Evolutionary conservation across 106 monocot species (phyloP), one percentile per base, ranked within the genome.

Genomic region (Allium cepa): DNA sequence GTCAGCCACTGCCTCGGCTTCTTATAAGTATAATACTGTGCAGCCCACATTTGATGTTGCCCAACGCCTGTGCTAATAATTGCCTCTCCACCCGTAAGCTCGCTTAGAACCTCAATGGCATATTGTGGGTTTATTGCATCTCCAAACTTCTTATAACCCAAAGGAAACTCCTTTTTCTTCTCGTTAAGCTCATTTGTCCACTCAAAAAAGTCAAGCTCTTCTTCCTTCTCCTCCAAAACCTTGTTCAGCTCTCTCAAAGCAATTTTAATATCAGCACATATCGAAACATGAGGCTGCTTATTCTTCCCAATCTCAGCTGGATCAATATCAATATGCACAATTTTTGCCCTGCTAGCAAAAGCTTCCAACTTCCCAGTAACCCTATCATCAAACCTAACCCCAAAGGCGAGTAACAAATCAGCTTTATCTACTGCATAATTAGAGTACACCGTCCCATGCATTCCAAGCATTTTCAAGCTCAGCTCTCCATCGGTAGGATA

Each of bases 31-130:
- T 88, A 91, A 69, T 83, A 95, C 56, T 95, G 90, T 9, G 94
- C 91, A 5, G 94, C 83, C 94, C 94, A 95, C 94, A 95, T 96
- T 62, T 91, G 95, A 49, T 91, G 91, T 73, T 96, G 95, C 47
- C 95, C 95, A n/a, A 91, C 95, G 15, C 95, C 95, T 4, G 95
- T 91, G 48, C 71, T 76, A 49, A 91, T 83, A 45, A 96, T 85
- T 10, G 95, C 91, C 67, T 91, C 91, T 1, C 95, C 85, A 11
- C 81, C 74, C 3, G 95, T 96, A 51, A 96, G 71, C 69, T 96
- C 91, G 64, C 81, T 77, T 15, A 96, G 72, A 62, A 88, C 61
- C 73, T 82, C 70, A 17, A 96, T 96, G 0, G 95, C 91, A 66
- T 86, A 88, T 60, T 96, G 95, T 0, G 95, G 95, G 17, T 83